These are phyloP conservation scores for Saccharum hybrid DNA, from an alignment of 202 grass and related monocot genomes.

Conservation along the genomic window DNA sequence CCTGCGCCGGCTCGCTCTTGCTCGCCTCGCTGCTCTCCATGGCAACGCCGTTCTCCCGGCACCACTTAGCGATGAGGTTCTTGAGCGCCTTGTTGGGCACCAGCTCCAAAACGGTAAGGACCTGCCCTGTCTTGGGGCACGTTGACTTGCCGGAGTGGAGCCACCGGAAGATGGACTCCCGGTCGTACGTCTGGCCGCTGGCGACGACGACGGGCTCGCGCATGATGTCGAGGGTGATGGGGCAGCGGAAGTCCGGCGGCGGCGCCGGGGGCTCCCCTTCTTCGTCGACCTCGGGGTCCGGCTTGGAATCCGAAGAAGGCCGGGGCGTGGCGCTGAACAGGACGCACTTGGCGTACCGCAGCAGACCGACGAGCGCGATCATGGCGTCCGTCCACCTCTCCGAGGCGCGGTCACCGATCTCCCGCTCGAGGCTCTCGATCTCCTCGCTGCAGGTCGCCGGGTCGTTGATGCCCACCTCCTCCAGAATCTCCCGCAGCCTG, in stretches of 20 bases:
- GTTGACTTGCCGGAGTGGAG: slow-evolving; percentile 82
- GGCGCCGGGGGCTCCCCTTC: slow-evolving; percentile 50
- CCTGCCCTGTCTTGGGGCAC: slow-evolving; percentile 91
- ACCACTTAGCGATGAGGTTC: slow-evolving; percentile 90
- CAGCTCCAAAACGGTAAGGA: slow-evolving; percentile 58
- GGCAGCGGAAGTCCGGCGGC: slow-evolving; percentile 87
- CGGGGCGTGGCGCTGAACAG: slow-evolving; percentile 73
- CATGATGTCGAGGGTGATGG: slow-evolving; percentile 92
- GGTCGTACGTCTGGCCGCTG: slow-evolving; percentile 93
- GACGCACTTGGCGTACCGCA: slow-evolving; percentile 91
- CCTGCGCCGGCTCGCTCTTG: slow-evolving; percentile 47
- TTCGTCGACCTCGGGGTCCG: slow-evolving; percentile 43
- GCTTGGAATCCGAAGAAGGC: slow-evolving; percentile 48
- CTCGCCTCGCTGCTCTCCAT: slow-evolving; percentile 53
- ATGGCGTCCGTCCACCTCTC: slow-evolving; percentile 71
- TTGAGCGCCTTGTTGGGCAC: slow-evolving; percentile 85
- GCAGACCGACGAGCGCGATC: slow-evolving; percentile 80
- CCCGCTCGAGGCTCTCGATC: slow-evolving; percentile 80
- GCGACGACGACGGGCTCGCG: slow-evolving; percentile 78
- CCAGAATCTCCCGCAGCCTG: slow-evolving; percentile 62
- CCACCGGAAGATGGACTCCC: slow-evolving; percentile 80
- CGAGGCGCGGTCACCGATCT: slow-evolving; percentile 73
- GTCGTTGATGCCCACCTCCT: slow-evolving; percentile 59
- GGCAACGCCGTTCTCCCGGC: slow-evolving; percentile 73
- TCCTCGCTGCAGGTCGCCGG: slow-evolving; percentile 68